These are phyloP conservation scores for Cryptococcus depauperatus DNA, from an alignment of 1,284 basidiomycete species.

Conservation along the genomic window DNA sequence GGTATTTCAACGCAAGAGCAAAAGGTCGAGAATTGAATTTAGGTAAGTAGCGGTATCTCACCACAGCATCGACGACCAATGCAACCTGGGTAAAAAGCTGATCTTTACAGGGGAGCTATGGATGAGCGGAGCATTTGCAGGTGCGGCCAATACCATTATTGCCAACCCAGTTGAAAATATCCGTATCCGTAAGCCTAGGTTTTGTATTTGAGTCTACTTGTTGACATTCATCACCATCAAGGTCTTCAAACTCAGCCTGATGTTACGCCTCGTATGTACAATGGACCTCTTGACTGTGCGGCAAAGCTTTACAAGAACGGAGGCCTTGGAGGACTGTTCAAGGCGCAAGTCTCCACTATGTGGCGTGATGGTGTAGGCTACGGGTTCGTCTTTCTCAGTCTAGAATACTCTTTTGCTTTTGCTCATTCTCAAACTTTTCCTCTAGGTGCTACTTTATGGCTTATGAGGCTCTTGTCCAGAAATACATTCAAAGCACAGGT, in stretches of 20 bases:
- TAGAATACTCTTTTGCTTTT: background rate
- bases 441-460: constrained; percentile 70
- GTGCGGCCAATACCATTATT: constrained; percentile 82
- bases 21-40: constrained; percentile 26
- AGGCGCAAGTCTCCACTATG: constrained; percentile 85
- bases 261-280: constrained; percentile 57
- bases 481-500: constrained; percentile 63
- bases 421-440: background rate
- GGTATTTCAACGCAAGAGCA: constrained; percentile 53
- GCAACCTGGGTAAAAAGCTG: background rate
- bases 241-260: constrained; percentile 81
- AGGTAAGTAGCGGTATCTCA: constrained; percentile 12
- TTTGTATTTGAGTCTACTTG: background rate
- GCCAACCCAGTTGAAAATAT: constrained; percentile 97
- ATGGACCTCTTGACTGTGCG: constrained; percentile 78
- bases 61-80: background rate
- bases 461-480: constrained; percentile 86
- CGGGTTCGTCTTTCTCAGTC: constrained; percentile 45
- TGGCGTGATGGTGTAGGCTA: constrained; percentile 78
- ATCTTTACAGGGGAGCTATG: constrained; percentile 56
- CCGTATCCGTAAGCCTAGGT: constrained; percentile 68
- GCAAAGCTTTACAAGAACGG: constrained; percentile 61
- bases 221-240: constrained; percentile 29
- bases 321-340: constrained; percentile 77
- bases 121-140: constrained; percentile 70